A percentile compares a stretch with the other conserved stretches of the same genome.
Conservation (phyloP, 1,284 basidiomycete species). For the Rhodofomes roseus region DNA sequence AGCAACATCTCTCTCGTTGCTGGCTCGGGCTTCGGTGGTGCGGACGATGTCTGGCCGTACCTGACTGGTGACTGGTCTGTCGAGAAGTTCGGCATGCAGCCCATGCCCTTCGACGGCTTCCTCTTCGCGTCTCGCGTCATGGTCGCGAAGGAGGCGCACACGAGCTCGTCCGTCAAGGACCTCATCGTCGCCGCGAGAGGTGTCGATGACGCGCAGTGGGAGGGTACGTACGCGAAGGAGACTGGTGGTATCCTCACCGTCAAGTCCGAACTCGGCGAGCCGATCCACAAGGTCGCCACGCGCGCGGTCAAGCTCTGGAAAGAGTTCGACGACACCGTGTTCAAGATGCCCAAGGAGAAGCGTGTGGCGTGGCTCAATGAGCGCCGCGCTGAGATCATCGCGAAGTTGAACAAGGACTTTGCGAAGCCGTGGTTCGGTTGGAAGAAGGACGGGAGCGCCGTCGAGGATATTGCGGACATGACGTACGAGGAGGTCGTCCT, state of each 20-base stretch:
- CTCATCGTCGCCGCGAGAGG: conserved; percentile 94
- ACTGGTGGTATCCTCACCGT: conserved; percentile 97
- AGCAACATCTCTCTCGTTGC: conserved; percentile 88
- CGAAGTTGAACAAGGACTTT: conserved; percentile 92
- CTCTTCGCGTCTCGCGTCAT: conserved; percentile 95
- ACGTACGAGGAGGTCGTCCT: conserved; percentile 96
- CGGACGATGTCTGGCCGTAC: conserved; percentile 97
- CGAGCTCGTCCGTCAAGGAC: conserved; percentile 91
- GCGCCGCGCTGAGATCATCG: conserved; percentile 87
- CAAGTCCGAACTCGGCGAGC: conserved; percentile 96
- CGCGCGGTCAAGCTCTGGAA: conserved; percentile 97
- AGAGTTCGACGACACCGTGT: conserved; percentile 96
- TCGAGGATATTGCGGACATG: conserved; percentile 91
- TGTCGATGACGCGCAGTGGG: conserved; percentile 90
- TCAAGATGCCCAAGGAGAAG: conserved; percentile 95
- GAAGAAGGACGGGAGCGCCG: conserved; percentile 87
- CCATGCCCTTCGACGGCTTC: conserved; percentile 99
- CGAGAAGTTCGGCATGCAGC: conserved; percentile 77
- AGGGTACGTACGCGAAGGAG: conserved; percentile 91
- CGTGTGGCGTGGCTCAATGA: conserved; percentile 84
- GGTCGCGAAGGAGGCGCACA: conserved; percentile 98
- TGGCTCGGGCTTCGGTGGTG: conserved; percentile 96
- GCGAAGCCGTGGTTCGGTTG: conserved; percentile 96
- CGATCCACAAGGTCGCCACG: conserved; percentile 98
- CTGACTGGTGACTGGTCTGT: conserved; percentile 95